These are phyloP conservation scores for Terana coerulea DNA, from an alignment of 768 basidiomycete species.

Conservation along the genomic window DNA sequence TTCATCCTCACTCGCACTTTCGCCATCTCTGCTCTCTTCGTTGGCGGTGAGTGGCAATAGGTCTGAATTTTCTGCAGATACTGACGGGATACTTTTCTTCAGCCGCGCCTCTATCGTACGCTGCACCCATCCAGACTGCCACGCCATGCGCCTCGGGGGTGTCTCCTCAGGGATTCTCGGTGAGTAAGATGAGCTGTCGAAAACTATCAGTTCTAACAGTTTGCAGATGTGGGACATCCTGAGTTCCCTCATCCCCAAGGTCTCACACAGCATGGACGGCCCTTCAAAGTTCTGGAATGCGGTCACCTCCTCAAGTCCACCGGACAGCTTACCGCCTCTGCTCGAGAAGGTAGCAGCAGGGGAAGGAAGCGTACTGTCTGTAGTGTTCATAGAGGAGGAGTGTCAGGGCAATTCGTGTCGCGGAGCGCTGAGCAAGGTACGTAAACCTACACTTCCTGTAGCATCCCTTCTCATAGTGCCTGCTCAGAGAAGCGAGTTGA, in stretches of 20 bases:
- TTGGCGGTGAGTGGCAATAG: slow-evolving; percentile 3
- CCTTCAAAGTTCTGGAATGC: no score
- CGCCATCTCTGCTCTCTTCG: slow-evolving; percentile 9
- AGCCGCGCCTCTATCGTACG: neutral
- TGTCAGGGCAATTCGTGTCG: neutral
- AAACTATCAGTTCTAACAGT: no score
- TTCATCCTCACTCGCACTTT: slow-evolving; percentile 12
- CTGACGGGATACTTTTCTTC: neutral
- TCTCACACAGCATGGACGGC: no score
- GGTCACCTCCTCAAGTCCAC: no score
- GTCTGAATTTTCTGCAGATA: neutral
- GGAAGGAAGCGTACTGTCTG: no score
- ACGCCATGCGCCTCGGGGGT: neutral
- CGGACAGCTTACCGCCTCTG: no score
- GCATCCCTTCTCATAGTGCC: neutral
- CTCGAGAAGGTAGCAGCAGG: no score
- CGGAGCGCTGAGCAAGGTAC: neutral
- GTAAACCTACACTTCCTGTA: neutral
- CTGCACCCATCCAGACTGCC: neutral
- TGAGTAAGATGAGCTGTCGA: neutral
- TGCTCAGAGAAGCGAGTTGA: neutral
- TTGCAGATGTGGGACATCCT: neutral
- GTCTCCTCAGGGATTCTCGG: no score
- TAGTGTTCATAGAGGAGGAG: neutral
- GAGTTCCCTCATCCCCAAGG: neutral